Percentiles rank a stretch among this genome's conserved stretches.
Conservation (phyloP, 139 green algal genomes). For the Cymbomonas tetramitiformis region DNA sequence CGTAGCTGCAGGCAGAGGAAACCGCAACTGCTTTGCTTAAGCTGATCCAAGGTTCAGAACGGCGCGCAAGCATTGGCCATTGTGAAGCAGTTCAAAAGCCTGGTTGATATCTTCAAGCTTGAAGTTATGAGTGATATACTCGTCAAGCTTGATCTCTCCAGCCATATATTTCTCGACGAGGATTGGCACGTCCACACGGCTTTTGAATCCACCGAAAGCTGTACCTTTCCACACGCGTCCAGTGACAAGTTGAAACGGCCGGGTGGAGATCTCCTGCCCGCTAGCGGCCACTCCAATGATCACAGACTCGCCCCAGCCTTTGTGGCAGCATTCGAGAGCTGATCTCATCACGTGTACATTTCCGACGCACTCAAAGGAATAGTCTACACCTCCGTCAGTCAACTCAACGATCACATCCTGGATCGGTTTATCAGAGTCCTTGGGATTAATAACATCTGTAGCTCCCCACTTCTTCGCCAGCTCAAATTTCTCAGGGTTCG, state of each 20-base stretch:
- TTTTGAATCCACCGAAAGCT: conserved; percentile 87
- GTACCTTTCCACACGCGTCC: conserved; percentile 59
- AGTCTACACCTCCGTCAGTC: conserved; percentile 84
- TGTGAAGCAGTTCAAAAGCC: conserved; percentile 85
- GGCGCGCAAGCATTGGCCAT: conserved; percentile 66
- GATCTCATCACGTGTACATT: conserved; percentile 84
- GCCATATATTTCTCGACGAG: conserved; percentile 70
- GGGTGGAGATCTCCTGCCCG: conserved; percentile 75
- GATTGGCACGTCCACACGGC: conserved; percentile 54
- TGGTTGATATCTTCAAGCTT: conserved; percentile 74
- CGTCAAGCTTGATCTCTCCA: conserved; percentile 67
- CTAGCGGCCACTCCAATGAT: conserved; percentile 61
- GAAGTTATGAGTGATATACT: conserved; percentile 81
- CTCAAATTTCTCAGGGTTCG: conserved; percentile 72
- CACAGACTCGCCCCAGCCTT: conserved; percentile 30
- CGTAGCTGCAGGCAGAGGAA: too few species aligned
- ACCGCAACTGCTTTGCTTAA: too few species aligned
- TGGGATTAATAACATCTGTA: conserved; percentile 42
- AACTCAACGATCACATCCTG: conserved; percentile 48
- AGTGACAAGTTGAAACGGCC: conserved; percentile 83
- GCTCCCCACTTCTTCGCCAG: conserved; percentile 25
- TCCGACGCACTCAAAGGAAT: conserved; percentile 85
- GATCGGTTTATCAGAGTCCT: conserved; percentile 24
- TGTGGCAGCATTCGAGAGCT: conserved; percentile 81
- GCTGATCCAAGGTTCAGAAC: too few species aligned